Percentiles rank a stretch among this genome's conserved stretches.
Conservation (phyloP, 768 basidiomycete species). For the Lactarius hengduanensis region DNA sequence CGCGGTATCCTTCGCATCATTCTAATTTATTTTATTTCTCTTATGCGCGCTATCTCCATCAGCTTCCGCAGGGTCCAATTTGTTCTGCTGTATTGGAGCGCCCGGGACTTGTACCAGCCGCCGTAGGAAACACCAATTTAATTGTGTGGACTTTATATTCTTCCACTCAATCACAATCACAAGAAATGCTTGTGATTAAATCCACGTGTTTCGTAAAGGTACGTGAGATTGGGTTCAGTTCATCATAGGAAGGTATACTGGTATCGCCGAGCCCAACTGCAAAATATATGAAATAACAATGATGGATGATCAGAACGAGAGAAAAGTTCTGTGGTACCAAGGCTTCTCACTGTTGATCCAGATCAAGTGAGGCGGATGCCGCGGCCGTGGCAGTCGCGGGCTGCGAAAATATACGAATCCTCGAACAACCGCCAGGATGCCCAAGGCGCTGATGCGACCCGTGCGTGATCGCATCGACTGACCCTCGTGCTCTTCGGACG, state of each 20-base stretch:
- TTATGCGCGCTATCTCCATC: conserved; percentile 15
- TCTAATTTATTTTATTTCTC: neutral
- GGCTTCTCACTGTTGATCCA: neutral
- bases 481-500: neutral
- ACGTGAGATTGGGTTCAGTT: neutral
- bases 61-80: neutral
- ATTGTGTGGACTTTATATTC: neutral
- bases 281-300: neutral
- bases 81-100: neutral
- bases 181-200: neutral
- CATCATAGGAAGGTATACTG: neutral
- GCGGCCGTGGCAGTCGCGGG: no score
- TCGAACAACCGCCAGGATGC: neutral
- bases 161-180: neutral
- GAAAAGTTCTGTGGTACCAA: neutral
- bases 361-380: neutral
- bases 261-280: neutral
- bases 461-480: neutral
- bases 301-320: neutral
- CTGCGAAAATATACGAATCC: neutral
- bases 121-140: neutral
- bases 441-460: neutral
- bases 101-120: neutral
- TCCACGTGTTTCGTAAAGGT: neutral
- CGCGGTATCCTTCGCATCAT: neutral